Evolutionary conservation across 306 rosid genomes (phyloP).

Genomic region (Quercus glauca): DNA sequence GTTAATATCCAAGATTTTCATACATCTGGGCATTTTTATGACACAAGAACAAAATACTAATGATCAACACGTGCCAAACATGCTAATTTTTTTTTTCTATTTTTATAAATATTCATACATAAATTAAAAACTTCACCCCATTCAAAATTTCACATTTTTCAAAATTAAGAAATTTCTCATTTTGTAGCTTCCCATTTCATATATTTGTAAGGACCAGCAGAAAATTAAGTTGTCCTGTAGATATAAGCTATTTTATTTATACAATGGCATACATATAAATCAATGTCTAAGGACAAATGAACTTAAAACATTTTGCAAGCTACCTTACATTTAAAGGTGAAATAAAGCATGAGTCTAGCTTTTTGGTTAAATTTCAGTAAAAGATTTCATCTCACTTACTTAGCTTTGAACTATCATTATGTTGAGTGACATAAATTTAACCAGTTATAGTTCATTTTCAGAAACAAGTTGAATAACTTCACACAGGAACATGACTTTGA

Average conservation of each 20-base stretch:
- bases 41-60: background rate
- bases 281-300: background rate
- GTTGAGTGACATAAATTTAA: no score
- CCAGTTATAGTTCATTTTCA: no score
- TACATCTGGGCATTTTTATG: background rate
- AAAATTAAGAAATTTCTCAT: background rate
- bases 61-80: background rate
- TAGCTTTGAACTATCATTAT: no score
- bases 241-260: background rate
- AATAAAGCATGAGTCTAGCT: background rate
- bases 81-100: conserved; percentile 1
- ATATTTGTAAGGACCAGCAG: background rate
- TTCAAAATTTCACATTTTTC: background rate
- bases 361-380: no score
- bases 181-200: background rate
- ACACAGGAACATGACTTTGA: no score
- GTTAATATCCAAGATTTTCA: background rate
- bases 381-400: no score
- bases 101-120: background rate
- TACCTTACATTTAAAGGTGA: background rate
- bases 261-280: background rate
- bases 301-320: background rate
- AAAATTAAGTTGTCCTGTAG: background rate
- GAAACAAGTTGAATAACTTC: no score
- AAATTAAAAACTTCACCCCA: background rate